A percentile compares a stretch with the other conserved stretches of the same genome.
Conservation (phyloP, 129 eudicot species). For the Oenanthe sinensis region DNA sequence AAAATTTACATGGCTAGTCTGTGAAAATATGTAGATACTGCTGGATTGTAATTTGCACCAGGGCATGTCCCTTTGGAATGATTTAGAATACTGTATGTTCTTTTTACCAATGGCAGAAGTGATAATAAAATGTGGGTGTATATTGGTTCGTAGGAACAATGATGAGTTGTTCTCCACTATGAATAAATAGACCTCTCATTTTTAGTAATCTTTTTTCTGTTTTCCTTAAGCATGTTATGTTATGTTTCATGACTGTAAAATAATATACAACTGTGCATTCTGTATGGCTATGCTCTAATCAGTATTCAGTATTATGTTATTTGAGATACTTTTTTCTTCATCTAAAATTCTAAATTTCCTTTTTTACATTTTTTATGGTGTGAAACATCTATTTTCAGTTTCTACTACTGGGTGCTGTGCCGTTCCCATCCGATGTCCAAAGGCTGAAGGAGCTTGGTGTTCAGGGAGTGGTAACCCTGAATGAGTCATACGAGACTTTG, state of each 20-base stretch:
- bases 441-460: constrained; percentile 57
- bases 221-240: neutral
- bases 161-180: neutral
- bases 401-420: constrained; percentile 63
- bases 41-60: neutral
- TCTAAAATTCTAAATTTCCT: neutral
- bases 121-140: neutral
- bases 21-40: neutral
- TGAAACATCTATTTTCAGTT: constrained; percentile 21
- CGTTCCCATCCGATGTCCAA: constrained; percentile 47
- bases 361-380: neutral
- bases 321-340: neutral
- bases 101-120: neutral
- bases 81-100: neutral
- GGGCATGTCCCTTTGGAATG: neutral
- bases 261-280: neutral
- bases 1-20: neutral
- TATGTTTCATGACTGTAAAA: neutral
- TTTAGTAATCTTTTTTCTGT: neutral
- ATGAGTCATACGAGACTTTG: constrained; percentile 70
- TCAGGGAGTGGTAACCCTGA: constrained; percentile 51
- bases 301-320: neutral
- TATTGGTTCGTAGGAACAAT: neutral
- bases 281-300: neutral
- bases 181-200: neutral